Evolutionary conservation across 768 basidiomycete species (phyloP).

Genomic region (Daedaleopsis nitida): DNA sequence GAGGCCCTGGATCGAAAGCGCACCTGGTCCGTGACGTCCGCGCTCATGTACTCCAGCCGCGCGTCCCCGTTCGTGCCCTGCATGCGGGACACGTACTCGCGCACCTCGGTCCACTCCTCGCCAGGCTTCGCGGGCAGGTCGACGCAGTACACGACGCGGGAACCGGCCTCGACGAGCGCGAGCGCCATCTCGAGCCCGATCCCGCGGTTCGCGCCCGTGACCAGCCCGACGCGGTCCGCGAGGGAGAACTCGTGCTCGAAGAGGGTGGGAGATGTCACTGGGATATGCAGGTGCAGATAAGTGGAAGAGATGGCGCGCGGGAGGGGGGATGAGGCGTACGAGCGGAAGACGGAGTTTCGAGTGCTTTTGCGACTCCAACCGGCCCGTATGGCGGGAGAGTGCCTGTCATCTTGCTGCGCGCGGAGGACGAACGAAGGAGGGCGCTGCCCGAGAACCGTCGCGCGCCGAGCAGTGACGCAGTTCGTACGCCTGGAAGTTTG

Average conservation of each 20-base stretch:
- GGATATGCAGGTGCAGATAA: conserved; percentile 28
- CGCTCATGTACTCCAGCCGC: conserved; percentile 61
- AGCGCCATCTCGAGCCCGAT: conserved; percentile 84
- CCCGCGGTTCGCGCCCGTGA: conserved; percentile 46
- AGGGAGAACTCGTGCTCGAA: conserved; percentile 33
- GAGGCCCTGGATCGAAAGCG: not conserved
- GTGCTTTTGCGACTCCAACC: conserved; percentile 37
- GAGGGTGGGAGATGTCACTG: conserved; percentile 24
- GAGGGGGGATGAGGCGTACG: conserved; percentile 4
- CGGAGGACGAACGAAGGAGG: too few species aligned
- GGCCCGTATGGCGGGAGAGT: not conserved
- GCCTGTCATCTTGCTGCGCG: too few species aligned
- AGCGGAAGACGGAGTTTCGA: conserved; percentile 52
- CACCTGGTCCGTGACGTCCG: conserved; percentile 67
- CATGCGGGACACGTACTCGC: conserved; percentile 39
- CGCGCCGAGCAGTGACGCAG: too few species aligned
- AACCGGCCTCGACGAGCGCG: conserved; percentile 72
- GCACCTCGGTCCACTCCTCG: conserved; percentile 56
- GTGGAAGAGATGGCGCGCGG: conserved; percentile 21
- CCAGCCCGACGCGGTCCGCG: conserved; percentile 37
- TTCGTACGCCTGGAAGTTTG: too few species aligned
- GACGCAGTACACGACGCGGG: conserved; percentile 64
- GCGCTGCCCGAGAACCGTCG: too few species aligned
- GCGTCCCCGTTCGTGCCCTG: conserved; percentile 20
- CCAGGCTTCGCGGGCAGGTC: conserved; percentile 61